Evolutionary conservation across 1,284 basidiomycete genomes (phyloP).

Genomic region (Fomitopsis pinicola): DNA sequence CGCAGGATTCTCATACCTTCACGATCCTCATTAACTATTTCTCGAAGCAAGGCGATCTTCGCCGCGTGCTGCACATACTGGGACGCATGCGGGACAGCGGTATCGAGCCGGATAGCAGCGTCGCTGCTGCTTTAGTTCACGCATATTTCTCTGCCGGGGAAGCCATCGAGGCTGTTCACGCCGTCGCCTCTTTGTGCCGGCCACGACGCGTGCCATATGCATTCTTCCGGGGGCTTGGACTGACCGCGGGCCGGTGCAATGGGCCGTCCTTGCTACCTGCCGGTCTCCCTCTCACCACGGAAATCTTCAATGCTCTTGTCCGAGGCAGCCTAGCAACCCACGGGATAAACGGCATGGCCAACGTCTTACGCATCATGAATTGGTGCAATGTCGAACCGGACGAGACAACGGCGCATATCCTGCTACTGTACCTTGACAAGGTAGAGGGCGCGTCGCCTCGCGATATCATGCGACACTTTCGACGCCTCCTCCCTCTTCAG

Average conservation of each 20-base stretch:
- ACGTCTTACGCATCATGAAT: constrained; percentile 51
- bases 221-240: constrained; percentile 21
- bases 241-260: not conserved
- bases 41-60: constrained; percentile 39
- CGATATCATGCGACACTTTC: constrained; percentile 43
- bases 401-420: constrained; percentile 45
- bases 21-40: constrained; percentile 60
- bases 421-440: constrained; percentile 47
- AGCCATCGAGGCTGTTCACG: constrained; percentile 41
- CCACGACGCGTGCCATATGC: constrained; percentile 17
- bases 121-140: constrained; percentile 51
- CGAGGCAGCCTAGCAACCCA: constrained; percentile 40
- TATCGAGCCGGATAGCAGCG: constrained; percentile 41
- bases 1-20: constrained; percentile 53
- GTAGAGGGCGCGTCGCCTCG: constrained; percentile 37
- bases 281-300: constrained; percentile 32
- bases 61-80: constrained; percentile 43
- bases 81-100: constrained; percentile 40
- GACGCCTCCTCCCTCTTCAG: constrained; percentile 33
- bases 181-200: constrained; percentile 45
- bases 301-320: constrained; percentile 58
- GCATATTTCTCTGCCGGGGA: constrained; percentile 46
- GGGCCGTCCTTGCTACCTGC: constrained; percentile 9
- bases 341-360: constrained; percentile 42
- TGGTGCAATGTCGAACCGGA: constrained; percentile 44